Evolutionary conservation across 495 filamentous ascomycete genomes (phyloP), one percentile per base, ranked within the genome.

Genomic region (Penicillium roqueforti): DNA sequence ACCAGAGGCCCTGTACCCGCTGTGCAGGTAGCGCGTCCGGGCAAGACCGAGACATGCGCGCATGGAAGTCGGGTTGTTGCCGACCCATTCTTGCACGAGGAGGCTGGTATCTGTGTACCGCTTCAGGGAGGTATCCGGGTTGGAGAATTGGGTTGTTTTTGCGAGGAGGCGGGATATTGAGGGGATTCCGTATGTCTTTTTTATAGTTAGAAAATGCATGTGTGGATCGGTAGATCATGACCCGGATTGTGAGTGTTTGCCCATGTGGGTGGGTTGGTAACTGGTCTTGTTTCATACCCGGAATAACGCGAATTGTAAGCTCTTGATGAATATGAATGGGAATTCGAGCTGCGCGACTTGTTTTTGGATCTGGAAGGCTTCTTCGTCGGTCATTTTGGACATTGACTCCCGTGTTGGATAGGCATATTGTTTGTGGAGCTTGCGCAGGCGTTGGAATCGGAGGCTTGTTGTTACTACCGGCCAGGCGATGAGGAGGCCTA

Each of bases 1-100:
- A 36, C 83, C 83, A 2, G 76, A 67, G 31, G 76, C 70, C 11
- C 74, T 70, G 63, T 87, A 87, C n/a, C 68, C 65, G 42, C 70
- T 72, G 57, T 89, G 86, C 18, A 89, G 71, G 59, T 74, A 88
- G 60, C 86, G 86, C 64, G 86, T 87, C 40, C 86, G 80, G 4
- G 80, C 79, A 29, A 88, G 72, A 16, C 79, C 79, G 36, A 66
- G 66, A 16, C 71, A 68, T 7, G 78, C 63, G 8, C 84, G 74
- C 6, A 70, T 65, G 1, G 76, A 76, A 10, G 71, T 67, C 0
- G 85, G 84, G 11, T 69, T 49, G 32, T 75, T 58, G 13, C 66
- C 69, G 14, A 75, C 58, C 50, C 84, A 75, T 62, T 88, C 84
- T 25, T 71, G 72, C 23, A 88, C 74, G 3, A 88, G 65, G 22